A percentile compares a stretch with the other conserved stretches of the same genome.
These are phyloP conservation scores for Ophiocordyceps sinensis DNA, from an alignment of 2,329 filamentous ascomycete species.

Conservation along the genomic window DNA sequence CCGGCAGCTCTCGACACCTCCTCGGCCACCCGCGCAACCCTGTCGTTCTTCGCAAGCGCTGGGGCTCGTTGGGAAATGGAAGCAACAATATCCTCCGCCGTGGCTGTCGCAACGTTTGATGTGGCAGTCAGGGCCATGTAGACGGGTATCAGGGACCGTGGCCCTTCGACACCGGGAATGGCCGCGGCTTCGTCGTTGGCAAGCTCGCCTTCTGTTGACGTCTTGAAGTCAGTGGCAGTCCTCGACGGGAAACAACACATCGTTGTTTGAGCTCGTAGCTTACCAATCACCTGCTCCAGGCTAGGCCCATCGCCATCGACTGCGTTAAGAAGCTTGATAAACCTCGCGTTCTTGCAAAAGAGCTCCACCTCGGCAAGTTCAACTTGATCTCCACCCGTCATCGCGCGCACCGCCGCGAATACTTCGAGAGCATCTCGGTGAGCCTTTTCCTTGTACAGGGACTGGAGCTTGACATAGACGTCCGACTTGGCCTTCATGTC, in stretches of 20 bases:
- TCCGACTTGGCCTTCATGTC: slow-evolving; percentile 95
- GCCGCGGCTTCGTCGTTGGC: slow-evolving; percentile 38
- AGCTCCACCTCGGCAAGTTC: slow-evolving; percentile 65
- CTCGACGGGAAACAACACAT: neutral
- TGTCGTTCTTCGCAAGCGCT: slow-evolving; percentile 32
- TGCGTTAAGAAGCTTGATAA: slow-evolving; percentile 72
- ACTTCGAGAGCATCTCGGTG: slow-evolving; percentile 66
- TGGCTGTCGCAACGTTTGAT: slow-evolving; percentile 27
- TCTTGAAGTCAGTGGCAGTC: neutral
- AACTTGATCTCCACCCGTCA: slow-evolving; percentile 36
- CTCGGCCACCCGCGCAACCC: slow-evolving; percentile 38
- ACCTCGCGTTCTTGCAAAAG: slow-evolving; percentile 91
- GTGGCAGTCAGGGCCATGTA: slow-evolving; percentile 51
- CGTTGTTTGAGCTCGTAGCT: slow-evolving; percentile 9
- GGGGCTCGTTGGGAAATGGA: slow-evolving; percentile 28
- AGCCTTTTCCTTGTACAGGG: slow-evolving; percentile 83
- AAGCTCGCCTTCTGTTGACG: slow-evolving; percentile 33
- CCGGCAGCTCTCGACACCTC: slow-evolving; percentile 66
- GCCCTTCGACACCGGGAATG: slow-evolving; percentile 29
- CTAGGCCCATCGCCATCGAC: slow-evolving; percentile 26
- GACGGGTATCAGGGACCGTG: slow-evolving; percentile 49
- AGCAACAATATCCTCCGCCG: slow-evolving; percentile 38
- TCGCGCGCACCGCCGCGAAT: slow-evolving; percentile 43
- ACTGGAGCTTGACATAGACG: slow-evolving; percentile 82
- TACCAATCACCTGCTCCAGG: slow-evolving; percentile 40